phyloP scores from a whole-genome alignment of 768 basidiomycete species.

The Mrakia gelida region DNA sequence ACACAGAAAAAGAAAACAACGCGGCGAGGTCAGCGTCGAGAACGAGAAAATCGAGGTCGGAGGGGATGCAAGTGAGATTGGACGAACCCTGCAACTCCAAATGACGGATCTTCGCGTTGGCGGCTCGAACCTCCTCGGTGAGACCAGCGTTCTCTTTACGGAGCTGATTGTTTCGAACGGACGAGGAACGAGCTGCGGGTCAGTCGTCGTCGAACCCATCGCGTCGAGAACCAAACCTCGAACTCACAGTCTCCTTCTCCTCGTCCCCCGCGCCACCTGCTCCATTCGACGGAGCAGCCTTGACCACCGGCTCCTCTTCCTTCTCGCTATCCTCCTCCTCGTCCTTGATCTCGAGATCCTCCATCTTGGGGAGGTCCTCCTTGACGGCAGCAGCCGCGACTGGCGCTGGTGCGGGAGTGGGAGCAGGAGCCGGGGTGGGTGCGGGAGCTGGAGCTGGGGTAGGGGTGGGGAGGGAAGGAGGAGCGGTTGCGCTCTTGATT shows the following conservation, averaged over 20 bases:
- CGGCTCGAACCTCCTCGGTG: slow-evolving; percentile 65
- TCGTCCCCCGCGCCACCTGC: background rate
- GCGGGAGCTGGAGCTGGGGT: slow-evolving; percentile 38
- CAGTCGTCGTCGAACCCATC: background rate
- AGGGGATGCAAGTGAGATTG: background rate
- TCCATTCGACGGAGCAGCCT: background rate
- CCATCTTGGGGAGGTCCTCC: slow-evolving; percentile 19
- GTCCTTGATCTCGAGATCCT: slow-evolving; percentile 24
- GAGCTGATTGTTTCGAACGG: background rate
- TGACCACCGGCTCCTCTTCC: background rate
- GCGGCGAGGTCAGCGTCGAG: background rate
- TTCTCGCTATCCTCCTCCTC: slow-evolving; percentile 28
- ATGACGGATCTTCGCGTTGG: slow-evolving; percentile 73
- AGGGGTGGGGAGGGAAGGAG: slow-evolving; percentile 44
- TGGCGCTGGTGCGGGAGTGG: slow-evolving; percentile 15
- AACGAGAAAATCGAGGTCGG: background rate
- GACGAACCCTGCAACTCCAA: slow-evolving; percentile 55
- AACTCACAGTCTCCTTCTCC: background rate
- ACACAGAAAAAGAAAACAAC: too few species aligned
- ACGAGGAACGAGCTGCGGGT: background rate
- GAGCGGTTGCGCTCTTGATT: slow-evolving; percentile 36
- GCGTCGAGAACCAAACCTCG: background rate
- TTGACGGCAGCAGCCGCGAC: slow-evolving; percentile 13
- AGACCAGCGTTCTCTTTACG: slow-evolving; percentile 62
- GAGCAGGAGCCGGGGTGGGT: slow-evolving; percentile 1